phyloP scores from a whole-genome alignment of 345 rosid genomes.

The Populus deltoides region DNA sequence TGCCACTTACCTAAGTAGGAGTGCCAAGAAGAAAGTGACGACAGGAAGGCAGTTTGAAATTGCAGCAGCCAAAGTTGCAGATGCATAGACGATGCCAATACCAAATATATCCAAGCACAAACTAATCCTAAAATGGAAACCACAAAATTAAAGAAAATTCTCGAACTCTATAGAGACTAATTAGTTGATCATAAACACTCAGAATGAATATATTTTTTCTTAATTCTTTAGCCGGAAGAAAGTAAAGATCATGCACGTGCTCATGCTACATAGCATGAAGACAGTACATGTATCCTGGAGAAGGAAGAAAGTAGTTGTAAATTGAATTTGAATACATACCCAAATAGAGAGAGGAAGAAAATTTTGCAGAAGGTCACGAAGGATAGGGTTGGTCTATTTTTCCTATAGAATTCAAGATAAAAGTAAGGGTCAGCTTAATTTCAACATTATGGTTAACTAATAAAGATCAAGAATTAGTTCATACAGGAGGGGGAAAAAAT shows the following conservation, averaged over 20 bases:
- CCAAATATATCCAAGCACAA: constrained; percentile 63
- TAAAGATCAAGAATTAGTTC: neutral
- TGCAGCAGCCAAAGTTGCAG: constrained; percentile 86
- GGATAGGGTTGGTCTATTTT: constrained; percentile 63
- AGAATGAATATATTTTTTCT: neutral
- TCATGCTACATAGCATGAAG: no score
- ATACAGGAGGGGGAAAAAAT: neutral
- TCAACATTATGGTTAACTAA: neutral
- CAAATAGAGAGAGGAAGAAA: constrained; percentile 63
- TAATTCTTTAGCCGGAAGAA: no score
- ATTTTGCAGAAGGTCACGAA: constrained; percentile 68
- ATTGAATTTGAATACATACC: constrained; percentile 43
- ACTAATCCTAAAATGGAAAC: constrained; percentile 46
- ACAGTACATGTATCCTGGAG: no score
- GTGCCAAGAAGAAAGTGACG: constrained; percentile 86
- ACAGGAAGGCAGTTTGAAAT: constrained; percentile 79
- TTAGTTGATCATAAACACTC: neutral
- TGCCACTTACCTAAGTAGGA: constrained; percentile 52
- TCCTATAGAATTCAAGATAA: constrained; percentile 37
- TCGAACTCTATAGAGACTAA: neutral
- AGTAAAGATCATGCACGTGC: no score
- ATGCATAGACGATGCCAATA: constrained; percentile 63
- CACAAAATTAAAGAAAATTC: neutral
- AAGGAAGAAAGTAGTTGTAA: neutral
- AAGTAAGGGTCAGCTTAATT: neutral